phyloP scores from a whole-genome alignment of 768 basidiomycete species.

The Lactarius akahatsu region DNA sequence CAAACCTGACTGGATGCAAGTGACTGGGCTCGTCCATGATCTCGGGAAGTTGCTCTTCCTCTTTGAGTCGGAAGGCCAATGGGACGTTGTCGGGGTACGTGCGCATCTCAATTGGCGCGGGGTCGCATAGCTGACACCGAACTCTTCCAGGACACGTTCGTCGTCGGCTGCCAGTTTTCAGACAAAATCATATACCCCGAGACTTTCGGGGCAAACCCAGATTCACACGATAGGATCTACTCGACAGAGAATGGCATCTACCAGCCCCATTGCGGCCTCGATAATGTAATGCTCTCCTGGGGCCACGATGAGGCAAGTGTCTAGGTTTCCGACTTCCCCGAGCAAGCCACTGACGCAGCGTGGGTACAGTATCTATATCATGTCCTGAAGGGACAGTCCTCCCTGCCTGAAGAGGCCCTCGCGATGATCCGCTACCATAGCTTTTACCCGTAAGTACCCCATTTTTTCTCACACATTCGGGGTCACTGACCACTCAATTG shows the following conservation, averaged over 20 bases:
- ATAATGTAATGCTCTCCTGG: constrained; percentile 87
- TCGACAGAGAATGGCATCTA: constrained; percentile 76
- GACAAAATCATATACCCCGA: constrained; percentile 82
- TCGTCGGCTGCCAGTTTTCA: constrained; percentile 84
- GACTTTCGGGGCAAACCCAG: constrained; percentile 74
- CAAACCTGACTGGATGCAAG: constrained; percentile 92
- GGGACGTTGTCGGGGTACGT: constrained; percentile 89
- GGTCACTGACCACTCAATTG: constrained; percentile 3
- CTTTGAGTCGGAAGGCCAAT: constrained; percentile 86
- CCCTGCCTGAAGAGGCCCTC: constrained; percentile 75
- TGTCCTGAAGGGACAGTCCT: constrained; percentile 79
- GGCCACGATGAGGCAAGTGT: constrained; percentile 81
- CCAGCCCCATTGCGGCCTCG: constrained; percentile 73
- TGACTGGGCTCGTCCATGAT: constrained; percentile 84
- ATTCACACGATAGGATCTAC: constrained; percentile 61
- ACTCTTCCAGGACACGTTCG: constrained; percentile 57
- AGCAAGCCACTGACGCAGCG: not conserved
- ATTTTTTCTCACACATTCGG: not conserved
- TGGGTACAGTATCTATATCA: constrained; percentile 70
- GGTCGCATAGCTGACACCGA: constrained; percentile 8
- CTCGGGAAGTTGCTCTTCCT: constrained; percentile 85
- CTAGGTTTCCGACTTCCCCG: constrained; percentile 21
- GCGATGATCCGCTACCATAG: constrained; percentile 95
- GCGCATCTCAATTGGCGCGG: not conserved
- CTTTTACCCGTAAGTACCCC: constrained; percentile 71